Evolutionary conservation across 495 filamentous ascomycete genomes (phyloP), one percentile per base, ranked within the genome.

Genomic region (Aspergillus kassunensis): DNA sequence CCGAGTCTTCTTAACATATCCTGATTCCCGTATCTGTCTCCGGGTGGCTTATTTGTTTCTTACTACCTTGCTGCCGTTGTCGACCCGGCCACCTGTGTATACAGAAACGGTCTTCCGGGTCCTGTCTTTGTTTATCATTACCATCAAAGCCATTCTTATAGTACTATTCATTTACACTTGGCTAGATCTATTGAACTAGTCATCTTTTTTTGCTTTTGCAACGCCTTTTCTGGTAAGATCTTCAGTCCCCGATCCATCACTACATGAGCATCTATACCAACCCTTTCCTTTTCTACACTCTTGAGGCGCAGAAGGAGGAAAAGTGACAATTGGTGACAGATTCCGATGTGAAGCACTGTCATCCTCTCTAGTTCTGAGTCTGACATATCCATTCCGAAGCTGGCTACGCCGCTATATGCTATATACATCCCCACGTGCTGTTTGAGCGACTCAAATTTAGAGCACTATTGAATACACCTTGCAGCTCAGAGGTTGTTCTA

Each of bases 1-100:
- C 40, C 70, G 4, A 45, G 15, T 44, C 37, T 27, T 24, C 49
- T 41, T 54, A 51, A 58, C 56, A 53, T 62, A 56, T 49, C 55
- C 24, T 33, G 46, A 35, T 54, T 47, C 59, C 59, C 55, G 56
- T 56, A 51, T 53, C 34, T 58, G 35, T 37, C 52, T 47, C 43
- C 44, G 35, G 21, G 34, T 46, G 37, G 13, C 21, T 49, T 33
- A 16, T 33, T 47, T 35, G 35, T 42, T 15, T 11, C 21, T 1
- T 25, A 13, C 41, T 20, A 19, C 34, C 27, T 15, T 44, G 29
- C 42, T 25, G 27, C 31, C 24, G 44, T 35, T 45, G 16, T 15
- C n/a, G 18, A 44, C 41, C 27, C 36, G 37, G 30, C 25, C 31
- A 44, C 15, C 39, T n/a, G 30, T 52, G 41, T 10, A 45, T 37